Evolutionary conservation across 2,329 filamentous ascomycete species (phyloP).

Genomic region (Tympanopsis confertula): DNA sequence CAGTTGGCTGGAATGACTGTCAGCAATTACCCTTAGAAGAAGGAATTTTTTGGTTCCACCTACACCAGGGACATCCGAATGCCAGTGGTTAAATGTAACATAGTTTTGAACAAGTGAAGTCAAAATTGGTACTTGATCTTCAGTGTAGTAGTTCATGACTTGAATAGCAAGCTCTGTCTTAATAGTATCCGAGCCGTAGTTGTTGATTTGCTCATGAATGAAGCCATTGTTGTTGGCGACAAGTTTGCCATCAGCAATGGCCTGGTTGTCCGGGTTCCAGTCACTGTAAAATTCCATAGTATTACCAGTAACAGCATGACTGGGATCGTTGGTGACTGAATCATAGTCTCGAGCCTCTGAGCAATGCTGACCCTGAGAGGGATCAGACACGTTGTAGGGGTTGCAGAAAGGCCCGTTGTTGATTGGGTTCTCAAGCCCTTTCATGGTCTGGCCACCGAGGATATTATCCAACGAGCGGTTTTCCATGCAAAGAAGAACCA

Average conservation of each 20-base stretch:
- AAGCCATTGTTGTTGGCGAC: constrained; percentile 21
- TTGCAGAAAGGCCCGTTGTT: constrained; percentile 29
- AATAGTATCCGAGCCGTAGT: constrained; percentile 17
- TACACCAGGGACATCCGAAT: constrained; percentile 27
- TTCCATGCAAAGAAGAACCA: constrained; percentile 32
- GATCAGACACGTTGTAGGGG: constrained; percentile 20
- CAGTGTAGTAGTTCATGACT: constrained; percentile 31
- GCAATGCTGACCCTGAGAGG: constrained; percentile 15
- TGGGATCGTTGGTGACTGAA: constrained; percentile 26
- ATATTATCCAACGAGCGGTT: constrained; percentile 32
- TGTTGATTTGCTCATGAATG: constrained; percentile 24
- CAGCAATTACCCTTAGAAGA: constrained; percentile 1
- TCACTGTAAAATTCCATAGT: constrained; percentile 29
- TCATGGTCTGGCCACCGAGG: constrained; percentile 23
- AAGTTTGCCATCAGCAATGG: constrained; percentile 17
- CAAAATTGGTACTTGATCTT: constrained; percentile 26
- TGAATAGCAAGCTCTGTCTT: constrained; percentile 18
- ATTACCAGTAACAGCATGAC: constrained; percentile 27
- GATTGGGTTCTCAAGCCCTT: constrained; percentile 26
- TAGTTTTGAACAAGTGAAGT: constrained; percentile 25
- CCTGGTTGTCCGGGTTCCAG: constrained; percentile 22
- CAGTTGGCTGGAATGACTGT: constrained; percentile 19
- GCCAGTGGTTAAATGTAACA: constrained; percentile 30
- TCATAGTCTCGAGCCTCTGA: constrained; percentile 22
- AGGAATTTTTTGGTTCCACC: constrained; percentile 8